These are phyloP conservation scores for Ascochyta viciae-villosae DNA, from an alignment of 2,329 filamentous ascomycete genomes.

Conservation along the genomic window DNA sequence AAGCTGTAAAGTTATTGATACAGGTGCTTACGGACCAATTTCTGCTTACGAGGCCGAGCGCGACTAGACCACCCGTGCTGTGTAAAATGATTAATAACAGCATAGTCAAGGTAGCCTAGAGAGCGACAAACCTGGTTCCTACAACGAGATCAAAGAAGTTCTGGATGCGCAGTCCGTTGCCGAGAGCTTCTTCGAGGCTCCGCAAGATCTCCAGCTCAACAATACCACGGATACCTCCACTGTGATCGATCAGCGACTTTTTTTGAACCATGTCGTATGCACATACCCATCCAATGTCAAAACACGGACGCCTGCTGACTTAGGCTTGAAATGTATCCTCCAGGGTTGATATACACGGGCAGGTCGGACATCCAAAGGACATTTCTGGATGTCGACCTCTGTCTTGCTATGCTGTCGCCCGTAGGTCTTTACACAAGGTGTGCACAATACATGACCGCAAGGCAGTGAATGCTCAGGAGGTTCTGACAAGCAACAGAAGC, in stretches of 20 bases:
- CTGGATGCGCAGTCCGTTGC: constrained; percentile 50
- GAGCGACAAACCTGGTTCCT: constrained; percentile 28
- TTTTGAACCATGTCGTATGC: no score
- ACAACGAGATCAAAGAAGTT: constrained; percentile 58
- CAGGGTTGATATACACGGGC: no score
- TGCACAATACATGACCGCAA: constrained; percentile 58
- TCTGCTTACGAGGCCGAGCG: background rate
- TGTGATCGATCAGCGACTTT: no score
- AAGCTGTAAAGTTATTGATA: constrained; percentile 34
- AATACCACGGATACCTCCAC: no score
- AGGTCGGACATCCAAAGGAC: no score
- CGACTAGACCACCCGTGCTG: background rate
- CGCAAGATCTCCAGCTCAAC: constrained; percentile 46
- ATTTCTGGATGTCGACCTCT: no score
- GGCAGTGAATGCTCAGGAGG: constrained; percentile 53
- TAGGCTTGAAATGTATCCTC: no score
- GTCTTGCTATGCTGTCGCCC: no score
- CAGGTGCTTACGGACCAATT: background rate
- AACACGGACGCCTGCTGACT: no score
- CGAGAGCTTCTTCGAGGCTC: constrained; percentile 51
- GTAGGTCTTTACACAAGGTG: constrained; percentile 36
- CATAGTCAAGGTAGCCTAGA: constrained; percentile 26
- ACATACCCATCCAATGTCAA: no score
- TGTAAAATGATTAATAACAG: background rate
- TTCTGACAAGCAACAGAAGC: constrained; percentile 56